Evolutionary conservation across 148 eudicot genomes (phyloP).

Genomic region (Rhododendron ferrugineum): DNA sequence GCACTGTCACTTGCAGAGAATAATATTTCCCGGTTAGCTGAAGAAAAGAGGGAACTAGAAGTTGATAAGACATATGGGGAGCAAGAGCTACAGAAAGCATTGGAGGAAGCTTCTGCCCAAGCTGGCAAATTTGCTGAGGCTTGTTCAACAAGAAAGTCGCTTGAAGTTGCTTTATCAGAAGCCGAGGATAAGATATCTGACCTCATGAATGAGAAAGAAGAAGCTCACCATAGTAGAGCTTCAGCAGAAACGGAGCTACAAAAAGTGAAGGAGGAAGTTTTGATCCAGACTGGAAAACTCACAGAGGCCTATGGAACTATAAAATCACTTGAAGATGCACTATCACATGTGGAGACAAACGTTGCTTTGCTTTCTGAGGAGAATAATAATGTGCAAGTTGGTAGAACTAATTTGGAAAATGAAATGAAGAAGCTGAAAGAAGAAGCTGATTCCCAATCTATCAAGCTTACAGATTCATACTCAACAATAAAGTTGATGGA

Average conservation of each 20-base stretch:
- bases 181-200: constrained; percentile 45
- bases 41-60: constrained; percentile 67
- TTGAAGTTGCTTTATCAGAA: constrained; percentile 56
- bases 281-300: constrained; percentile 38
- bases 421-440: constrained; percentile 57
- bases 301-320: constrained; percentile 51
- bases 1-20: constrained; percentile 51
- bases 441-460: constrained; percentile 48
- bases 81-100: constrained; percentile 49
- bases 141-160: constrained; percentile 36
- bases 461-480: constrained; percentile 50
- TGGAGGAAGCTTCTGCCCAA: constrained; percentile 33
- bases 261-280: constrained; percentile 53
- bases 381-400: constrained; percentile 38
- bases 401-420: constrained; percentile 29
- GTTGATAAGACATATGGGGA: constrained; percentile 31
- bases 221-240: constrained; percentile 37
- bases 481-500: constrained; percentile 46
- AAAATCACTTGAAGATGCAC: constrained; percentile 64
- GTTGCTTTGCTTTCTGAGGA: constrained; percentile 53
- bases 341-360: constrained; percentile 47
- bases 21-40: constrained; percentile 37
- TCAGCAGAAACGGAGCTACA: constrained; percentile 57
- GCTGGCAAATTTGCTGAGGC: constrained; percentile 40
- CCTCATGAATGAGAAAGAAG: constrained; percentile 62